Base-by-base conservation (phyloP, 2,329 filamentous ascomycete species). In the Colletotrichum sp. region DNA sequence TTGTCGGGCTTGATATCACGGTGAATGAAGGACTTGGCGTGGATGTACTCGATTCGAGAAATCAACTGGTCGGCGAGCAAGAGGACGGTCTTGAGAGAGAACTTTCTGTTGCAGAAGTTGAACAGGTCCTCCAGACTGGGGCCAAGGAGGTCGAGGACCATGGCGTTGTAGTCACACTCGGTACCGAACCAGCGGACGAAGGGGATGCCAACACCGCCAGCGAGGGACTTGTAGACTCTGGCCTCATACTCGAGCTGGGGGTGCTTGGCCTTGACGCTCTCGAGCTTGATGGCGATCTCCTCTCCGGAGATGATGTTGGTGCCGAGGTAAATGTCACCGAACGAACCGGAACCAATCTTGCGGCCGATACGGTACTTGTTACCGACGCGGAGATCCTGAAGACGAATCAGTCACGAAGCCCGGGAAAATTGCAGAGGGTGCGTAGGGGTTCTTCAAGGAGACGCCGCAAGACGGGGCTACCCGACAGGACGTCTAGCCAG, bases 21-120 rank as follows among this genome's bases (percentile, higher is more conserved):
- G 89, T 99, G 97, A 85, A 98, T 98, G 87, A 99, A 98, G 10
- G 96, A 98, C 88, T 98, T 98, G 89, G 97, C 97, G 86, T 99
- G 97, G 82, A 99, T 99, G 89, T 98, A 98, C 88, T 99, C 97
- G 86, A 99, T 98, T 82, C 97, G 96, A 79, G 96, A 98, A 85
- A 99, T 98, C 86, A 98, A 93, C 89, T 99, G 97, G 82, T 99
- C 97, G 83, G 97, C 97, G 65, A 99, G 92, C 30, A 99, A 92
- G 58, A 99, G 91, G 32, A 99, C 97, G 1, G 97, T 99, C 94
- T 99, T 99, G 80, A 99, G 89, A 14, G 97, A 98, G 90, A 98
- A 99, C 86, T 98, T 98, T 86, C 97, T 94, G 93, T 98, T 98
- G 93, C 97, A 99, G 87, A 98, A 98, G 92, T 99, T 98, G 95